Evolutionary conservation across 768 basidiomycete species (phyloP), one percentile per base, ranked within the genome.

Genomic region (Termitomyces sp.): DNA sequence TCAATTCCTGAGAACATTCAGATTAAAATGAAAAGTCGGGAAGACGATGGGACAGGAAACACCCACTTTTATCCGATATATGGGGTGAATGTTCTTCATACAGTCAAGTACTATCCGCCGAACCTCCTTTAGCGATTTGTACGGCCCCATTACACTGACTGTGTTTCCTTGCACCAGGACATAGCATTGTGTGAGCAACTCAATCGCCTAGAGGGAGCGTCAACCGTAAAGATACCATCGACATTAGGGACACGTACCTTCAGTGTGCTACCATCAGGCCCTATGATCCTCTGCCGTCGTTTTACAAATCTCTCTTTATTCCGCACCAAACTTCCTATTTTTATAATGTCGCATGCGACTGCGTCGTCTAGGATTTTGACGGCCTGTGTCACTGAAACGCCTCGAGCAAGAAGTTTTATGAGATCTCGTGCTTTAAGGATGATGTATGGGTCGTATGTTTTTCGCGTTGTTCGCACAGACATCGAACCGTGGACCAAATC

Each of bases 41-140:
- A 32, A 35, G 46, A 35, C 35, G 49, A 65, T 6, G 9, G 67
- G 35, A 20, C 12, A 18, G 33, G 32, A 12, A 45, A 56, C 11
- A 38, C 67, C 22, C 44, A 92, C 95, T 76, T 99, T 99, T 75
- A 99, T 99, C 68, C 95, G 89, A 73, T 99, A 99, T 71, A 99
- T 98, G 1, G 97, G 97, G 70, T 99, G 97, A 57, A 98, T 91
- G 72, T 99, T 99, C 78, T 90, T 95, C 97, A 99, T 98, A 78
- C 97, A 99, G 71, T 99, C 97, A 45, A 98, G 74, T n/a, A 99
- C 86, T 63, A 98, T 98, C 67, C 96, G 78, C 60, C 97, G 83
- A 12, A 99, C 96, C 75, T 99, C 97, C 73, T 98, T 98, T 20
- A 99, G 79, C 0, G 90, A 90, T 70, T 96, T 97, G 78, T 91